Percentiles rank a stretch among this genome's conserved stretches.
Conservation (phyloP, 169 alveolate genomes). For the Plasmodium chabaudi region DNA sequence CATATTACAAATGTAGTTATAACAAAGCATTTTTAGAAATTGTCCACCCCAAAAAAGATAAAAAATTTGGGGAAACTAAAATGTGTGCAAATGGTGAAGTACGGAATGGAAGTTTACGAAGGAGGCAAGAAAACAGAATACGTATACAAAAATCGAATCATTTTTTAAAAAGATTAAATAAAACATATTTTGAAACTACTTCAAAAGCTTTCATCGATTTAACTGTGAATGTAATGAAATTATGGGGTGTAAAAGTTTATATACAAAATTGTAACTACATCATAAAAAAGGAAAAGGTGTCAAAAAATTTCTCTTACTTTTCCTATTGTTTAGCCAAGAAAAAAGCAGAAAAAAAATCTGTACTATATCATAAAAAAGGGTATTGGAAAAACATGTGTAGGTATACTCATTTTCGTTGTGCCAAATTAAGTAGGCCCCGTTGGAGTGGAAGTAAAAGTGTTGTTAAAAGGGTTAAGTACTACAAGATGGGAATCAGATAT, state of each 20-base stretch:
- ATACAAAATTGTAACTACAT: conserved; percentile 8
- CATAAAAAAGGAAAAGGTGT: not conserved
- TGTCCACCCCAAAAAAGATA: not conserved
- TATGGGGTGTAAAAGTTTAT: conserved; percentile 27
- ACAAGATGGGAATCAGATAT: too few species aligned
- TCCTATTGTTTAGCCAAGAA: too few species aligned
- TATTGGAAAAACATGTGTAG: too few species aligned
- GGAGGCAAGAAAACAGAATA: not conserved
- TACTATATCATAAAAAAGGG: not conserved
- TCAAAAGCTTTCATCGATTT: conserved; percentile 51
- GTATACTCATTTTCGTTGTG: too few species aligned
- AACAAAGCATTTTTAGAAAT: not conserved
- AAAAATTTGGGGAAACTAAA: not conserved
- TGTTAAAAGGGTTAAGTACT: too few species aligned
- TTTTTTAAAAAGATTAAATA: not conserved
- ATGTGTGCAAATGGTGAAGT: not conserved
- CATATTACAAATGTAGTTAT: too few species aligned
- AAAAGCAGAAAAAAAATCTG: too few species aligned
- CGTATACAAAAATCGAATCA: too few species aligned
- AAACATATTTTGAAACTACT: conserved; percentile 20
- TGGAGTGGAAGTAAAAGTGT: too few species aligned
- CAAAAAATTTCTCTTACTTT: too few species aligned
- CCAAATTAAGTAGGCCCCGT: too few species aligned
- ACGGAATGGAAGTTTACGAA: not conserved
- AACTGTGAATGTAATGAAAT: conserved; percentile 34